A percentile compares a stretch with the other conserved stretches of the same genome.
Evolutionary conservation across 2,329 filamentous ascomycete species (phyloP).

Genomic region (Cladophialophora immunda): DNA sequence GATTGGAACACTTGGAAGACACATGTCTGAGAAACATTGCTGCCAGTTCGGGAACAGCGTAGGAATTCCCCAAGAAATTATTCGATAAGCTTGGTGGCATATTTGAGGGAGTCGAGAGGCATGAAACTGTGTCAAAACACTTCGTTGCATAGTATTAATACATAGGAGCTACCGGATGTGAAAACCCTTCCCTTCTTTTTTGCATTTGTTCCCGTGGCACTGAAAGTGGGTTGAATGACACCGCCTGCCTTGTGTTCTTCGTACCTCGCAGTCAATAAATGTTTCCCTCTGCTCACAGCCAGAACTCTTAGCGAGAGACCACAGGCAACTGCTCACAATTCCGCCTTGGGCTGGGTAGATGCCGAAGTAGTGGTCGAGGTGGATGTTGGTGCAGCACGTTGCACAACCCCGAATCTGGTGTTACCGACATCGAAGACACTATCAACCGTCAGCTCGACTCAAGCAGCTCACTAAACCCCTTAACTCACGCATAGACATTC

Average conservation of each 20-base stretch:
- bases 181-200: neutral
- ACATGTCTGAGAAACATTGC: neutral
- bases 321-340: neutral
- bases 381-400: constrained; percentile 55
- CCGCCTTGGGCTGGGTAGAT: neutral
- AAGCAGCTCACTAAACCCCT: neutral
- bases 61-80: too few relatives aligned
- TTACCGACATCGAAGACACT: constrained; percentile 71
- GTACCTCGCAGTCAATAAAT: neutral
- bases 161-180: neutral
- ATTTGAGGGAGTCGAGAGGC: neutral
- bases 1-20: neutral
- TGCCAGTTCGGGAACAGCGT: too few relatives aligned
- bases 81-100: neutral
- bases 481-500: constrained; percentile 68
- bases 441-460: neutral
- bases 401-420: constrained; percentile 66
- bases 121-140: neutral
- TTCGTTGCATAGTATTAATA: neutral
- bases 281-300: neutral
- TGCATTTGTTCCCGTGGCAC: neutral
- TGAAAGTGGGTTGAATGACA: neutral
- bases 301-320: neutral
- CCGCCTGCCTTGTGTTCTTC: neutral
- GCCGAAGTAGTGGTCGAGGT: neutral